Percentiles rank a stretch among this genome's conserved stretches.
phyloP scores from a whole-genome alignment of 2,329 filamentous ascomycete species.

The Xylaria sp. region DNA sequence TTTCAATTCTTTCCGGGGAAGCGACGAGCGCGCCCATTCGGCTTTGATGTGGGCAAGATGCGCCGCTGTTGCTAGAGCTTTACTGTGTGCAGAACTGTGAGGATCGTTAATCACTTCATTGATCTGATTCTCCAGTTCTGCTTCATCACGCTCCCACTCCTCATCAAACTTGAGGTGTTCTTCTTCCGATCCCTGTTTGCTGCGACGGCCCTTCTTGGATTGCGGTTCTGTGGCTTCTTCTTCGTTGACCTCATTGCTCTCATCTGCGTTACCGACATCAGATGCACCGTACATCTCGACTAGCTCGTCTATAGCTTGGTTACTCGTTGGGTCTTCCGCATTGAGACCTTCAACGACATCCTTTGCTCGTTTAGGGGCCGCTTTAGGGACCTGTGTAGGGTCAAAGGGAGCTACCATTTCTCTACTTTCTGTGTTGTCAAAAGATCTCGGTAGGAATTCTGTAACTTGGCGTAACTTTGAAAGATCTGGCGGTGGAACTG shows the following conservation, averaged over 20 bases:
- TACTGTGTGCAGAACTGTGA: conserved; percentile 63
- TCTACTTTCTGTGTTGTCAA: conserved; percentile 45
- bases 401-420: conserved; percentile 48
- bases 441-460: conserved; percentile 48
- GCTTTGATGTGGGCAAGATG: conserved; percentile 66
- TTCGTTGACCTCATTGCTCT: conserved; percentile 48
- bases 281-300: conserved; percentile 50
- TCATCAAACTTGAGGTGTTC: conserved; percentile 67
- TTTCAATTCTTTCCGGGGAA: conserved; percentile 60
- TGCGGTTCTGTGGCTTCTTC: conserved; percentile 47
- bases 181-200: conserved; percentile 36
- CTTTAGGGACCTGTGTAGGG: conserved; percentile 42
- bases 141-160: conserved; percentile 72
- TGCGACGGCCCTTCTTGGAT: conserved; percentile 33
- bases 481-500: conserved; percentile 47
- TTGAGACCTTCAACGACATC: conserved; percentile 46
- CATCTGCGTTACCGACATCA: conserved; percentile 49
- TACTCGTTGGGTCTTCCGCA: conserved; percentile 51
- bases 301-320: conserved; percentile 58
- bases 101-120: conserved; percentile 74
- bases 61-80: conserved; percentile 67
- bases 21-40: conserved; percentile 61
- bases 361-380: conserved; percentile 43
- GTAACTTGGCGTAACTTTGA: conserved; percentile 47
- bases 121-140: conserved; percentile 76